Evolutionary conservation across 352 stramenopile species (phyloP).

Genomic region (Globisporangium camurandrum): DNA sequence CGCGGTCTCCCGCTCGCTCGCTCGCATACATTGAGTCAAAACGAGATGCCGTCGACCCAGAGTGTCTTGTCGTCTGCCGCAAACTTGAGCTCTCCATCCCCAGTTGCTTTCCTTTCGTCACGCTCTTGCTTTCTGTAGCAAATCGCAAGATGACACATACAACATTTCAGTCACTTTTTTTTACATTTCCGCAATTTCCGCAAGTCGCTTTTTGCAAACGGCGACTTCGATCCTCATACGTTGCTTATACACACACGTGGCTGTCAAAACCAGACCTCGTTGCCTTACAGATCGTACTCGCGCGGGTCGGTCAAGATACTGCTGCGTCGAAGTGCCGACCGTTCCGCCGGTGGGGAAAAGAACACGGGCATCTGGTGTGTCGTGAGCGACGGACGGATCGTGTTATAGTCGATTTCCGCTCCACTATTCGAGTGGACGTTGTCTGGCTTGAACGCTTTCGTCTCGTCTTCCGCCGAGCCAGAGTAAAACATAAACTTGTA

Average conservation of each 20-base stretch:
- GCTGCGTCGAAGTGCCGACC: slow-evolving; percentile 31
- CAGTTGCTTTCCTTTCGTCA: not conserved
- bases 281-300: slow-evolving; percentile 51
- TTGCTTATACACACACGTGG: not conserved
- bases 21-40: slow-evolving; percentile 1
- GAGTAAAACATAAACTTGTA: slow-evolving; percentile 57
- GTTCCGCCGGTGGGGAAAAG: slow-evolving; percentile 35
- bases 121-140: not conserved
- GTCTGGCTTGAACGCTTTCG: slow-evolving; percentile 40
- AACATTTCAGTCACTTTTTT: too few relatives aligned
- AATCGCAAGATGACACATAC: not conserved
- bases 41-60: slow-evolving; percentile 11
- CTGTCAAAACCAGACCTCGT: not conserved
- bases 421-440: slow-evolving; percentile 24
- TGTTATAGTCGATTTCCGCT: slow-evolving; percentile 33
- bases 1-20: too few relatives aligned
- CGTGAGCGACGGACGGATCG: slow-evolving; percentile 46
- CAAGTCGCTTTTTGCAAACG: too few relatives aligned
- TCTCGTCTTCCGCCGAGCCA: slow-evolving; percentile 43
- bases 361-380: slow-evolving; percentile 65
- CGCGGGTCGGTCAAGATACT: slow-evolving; percentile 34
- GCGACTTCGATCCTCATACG: too few relatives aligned
- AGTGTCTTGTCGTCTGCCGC: slow-evolving; percentile 7
- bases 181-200: too few relatives aligned
- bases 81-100: not conserved